Base-by-base conservation (phyloP, 176 grass and related monocot species). In the Avena eriantha region DNA sequence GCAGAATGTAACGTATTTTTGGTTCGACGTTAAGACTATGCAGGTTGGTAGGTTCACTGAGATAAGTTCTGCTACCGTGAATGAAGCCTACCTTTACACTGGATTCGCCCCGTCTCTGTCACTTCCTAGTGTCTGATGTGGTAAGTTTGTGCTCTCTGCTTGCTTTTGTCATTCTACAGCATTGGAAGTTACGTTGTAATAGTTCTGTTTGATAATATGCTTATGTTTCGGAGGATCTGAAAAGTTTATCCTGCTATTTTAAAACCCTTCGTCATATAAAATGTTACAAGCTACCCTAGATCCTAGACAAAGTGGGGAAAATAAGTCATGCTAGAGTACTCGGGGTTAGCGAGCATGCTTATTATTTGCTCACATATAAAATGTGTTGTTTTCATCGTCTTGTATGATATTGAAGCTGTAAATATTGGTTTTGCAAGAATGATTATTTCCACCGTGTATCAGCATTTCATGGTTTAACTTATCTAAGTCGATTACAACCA, bases 11-110 rank as follows among this genome's bases (percentile, higher is more conserved):
- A 81, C 81, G 5, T 90, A 79, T 77, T 90, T 73, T 45, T 65
- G 45, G 22, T 77, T 90, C 10, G 73, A 90, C 55, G 15, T 83
- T 54, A 90, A 86, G 41, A 86, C 54, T 21, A 54, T 90, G 88
- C 80, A 79, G 29, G n/a, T 90, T 64, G 65, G 73, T 36, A 82
- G 64, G 50, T 90, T 90, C 39, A 73, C 79, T 26, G 73, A 69
- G 65, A 90, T 85, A 26, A 51, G 5, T 31, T 54, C 56, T 46
- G 55, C 21, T 73, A 83, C 54, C 35, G 84, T 90, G 7, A 83
- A 24, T 2, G 88, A 90, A 79, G 84, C 80, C 3, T 86, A 90
- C 65, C 79, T 90, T 45, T 83, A 83, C 67, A 78, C 22, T 21
- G 65, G 73, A 10, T 83, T 90, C 9, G 24, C 84, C 16, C 73